Evolutionary conservation across 83 land plant genomes (phyloP), one percentile per base, ranked within the genome.

Genomic region (Picea mariana): DNA sequence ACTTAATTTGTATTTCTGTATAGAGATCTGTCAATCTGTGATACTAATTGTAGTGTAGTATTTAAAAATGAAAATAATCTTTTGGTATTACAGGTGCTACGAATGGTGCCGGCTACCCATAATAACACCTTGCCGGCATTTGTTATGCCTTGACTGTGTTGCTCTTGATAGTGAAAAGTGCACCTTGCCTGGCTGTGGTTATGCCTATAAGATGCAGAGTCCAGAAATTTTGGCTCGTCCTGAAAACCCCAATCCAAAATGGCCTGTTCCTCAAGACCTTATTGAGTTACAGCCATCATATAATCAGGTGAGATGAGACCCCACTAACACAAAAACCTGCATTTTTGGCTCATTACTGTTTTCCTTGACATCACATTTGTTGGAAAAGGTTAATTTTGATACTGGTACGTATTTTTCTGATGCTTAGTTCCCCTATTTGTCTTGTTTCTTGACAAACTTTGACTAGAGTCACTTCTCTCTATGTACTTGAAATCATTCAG

Each of bases 201-300:
- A 91, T 71, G 81, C 84, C 11, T 97, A 97, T 81, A 91, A 95
- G 86, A 97, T 97, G 99, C 97, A 97, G 85, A 87, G 86, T 83
- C 99, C 99, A 65, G 95, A 96, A 83, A 89, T 66, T 59, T 65
- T 91, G 81, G 81, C 99, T 23, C 96, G 99, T 21, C 97, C 98
- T 76, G 99, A 97, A 81, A 97, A 97, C 82, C 99, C 99, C 0
- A 93, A 93, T 75, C 99, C 99, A n/a, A 93, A 97, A 83, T 97
- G 98, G 99, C 92, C 98, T 75, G 99, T 97, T 40, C 99, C 99
- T 1, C 92, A 97, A 69, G 99, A 97, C 80, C 98, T 97, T 62
- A 97, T 97, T 75, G 99, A 97, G 84, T 86, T 97, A 79, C 99
- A 97, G 69, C 98, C 98, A 6, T 97, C 99, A 34, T 97, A 97